A percentile compares a stretch with the other conserved stretches of the same genome.
phyloP scores from a whole-genome alignment of 352 stramenopile species.

The Globisporangium rhizosaccharum region DNA sequence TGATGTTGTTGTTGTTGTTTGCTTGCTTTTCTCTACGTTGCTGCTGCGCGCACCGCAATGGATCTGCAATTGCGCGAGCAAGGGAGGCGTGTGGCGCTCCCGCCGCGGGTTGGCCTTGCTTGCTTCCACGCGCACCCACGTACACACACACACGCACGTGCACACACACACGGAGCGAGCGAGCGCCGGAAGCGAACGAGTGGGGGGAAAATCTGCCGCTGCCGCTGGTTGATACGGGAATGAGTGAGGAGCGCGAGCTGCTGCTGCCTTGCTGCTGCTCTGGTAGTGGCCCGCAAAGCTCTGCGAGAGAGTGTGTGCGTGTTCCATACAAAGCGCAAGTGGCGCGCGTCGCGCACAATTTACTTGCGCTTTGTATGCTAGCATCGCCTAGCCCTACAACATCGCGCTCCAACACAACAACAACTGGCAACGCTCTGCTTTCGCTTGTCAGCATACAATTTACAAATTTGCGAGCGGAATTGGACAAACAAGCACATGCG shows the following conservation, averaged over 20 bases:
- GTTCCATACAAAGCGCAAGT: neutral
- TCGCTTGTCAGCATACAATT: neutral
- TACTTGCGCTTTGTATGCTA: neutral
- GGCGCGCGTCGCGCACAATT: no score
- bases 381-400: neutral
- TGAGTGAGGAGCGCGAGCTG: no score
- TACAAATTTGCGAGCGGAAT: neutral
- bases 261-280: no score
- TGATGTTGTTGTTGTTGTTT: neutral
- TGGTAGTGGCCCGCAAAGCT: neutral
- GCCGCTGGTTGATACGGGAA: neutral
- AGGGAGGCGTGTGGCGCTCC: no score
- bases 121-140: neutral
- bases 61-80: no score
- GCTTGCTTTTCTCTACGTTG: neutral
- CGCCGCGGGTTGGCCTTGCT: no score
- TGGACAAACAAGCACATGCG: neutral
- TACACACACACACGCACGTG: neutral
- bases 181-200: neutral
- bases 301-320: neutral
- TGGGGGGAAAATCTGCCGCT: slow-evolving; percentile 1
- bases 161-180: neutral
- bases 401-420: neutral
- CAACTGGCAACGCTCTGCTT: neutral
- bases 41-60: neutral